A percentile compares a stretch with the other conserved stretches of the same genome.
These are phyloP conservation scores for Globisporangium nodosum DNA, from an alignment of 352 stramenopile genomes.

Conservation along the genomic window DNA sequence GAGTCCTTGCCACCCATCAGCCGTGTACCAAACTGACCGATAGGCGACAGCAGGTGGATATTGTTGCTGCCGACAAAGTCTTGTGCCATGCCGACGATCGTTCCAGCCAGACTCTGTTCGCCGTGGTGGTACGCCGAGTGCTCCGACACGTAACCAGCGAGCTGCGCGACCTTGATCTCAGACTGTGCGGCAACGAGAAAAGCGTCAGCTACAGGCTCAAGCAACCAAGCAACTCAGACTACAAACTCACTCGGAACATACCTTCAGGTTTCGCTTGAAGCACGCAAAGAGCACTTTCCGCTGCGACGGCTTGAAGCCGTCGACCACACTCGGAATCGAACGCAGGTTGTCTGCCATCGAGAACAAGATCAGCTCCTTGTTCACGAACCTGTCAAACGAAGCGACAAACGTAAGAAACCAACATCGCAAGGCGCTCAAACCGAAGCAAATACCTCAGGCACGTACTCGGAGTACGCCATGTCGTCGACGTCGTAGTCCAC, in stretches of 20 bases:
- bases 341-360: constrained; percentile 97
- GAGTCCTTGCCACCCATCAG: constrained; percentile 96
- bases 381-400: constrained; percentile 87
- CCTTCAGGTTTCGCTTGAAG: constrained; percentile 97
- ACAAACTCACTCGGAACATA: constrained; percentile 17
- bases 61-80: constrained; percentile 99
- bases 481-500: constrained; percentile 91
- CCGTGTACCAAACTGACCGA: constrained; percentile 97
- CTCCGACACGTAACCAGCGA: constrained; percentile 96
- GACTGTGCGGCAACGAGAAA: constrained; percentile 12
- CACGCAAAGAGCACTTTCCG: constrained; percentile 97
- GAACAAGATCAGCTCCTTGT: constrained; percentile 99
- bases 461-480: constrained; percentile 91
- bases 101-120: constrained; percentile 92
- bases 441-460: background rate
- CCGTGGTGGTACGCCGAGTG: constrained; percentile 99
- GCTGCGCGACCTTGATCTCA: constrained; percentile 91
- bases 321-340: constrained; percentile 93
- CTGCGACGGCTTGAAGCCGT: constrained; percentile 98
- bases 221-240: background rate
- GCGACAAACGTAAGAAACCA: constrained; percentile 1
- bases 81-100: constrained; percentile 98
- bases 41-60: constrained; percentile 92
- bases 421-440: background rate
- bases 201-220: background rate